Evolutionary conservation across 306 rosid species (phyloP).

Genomic region (Luffa aegyptiaca): DNA sequence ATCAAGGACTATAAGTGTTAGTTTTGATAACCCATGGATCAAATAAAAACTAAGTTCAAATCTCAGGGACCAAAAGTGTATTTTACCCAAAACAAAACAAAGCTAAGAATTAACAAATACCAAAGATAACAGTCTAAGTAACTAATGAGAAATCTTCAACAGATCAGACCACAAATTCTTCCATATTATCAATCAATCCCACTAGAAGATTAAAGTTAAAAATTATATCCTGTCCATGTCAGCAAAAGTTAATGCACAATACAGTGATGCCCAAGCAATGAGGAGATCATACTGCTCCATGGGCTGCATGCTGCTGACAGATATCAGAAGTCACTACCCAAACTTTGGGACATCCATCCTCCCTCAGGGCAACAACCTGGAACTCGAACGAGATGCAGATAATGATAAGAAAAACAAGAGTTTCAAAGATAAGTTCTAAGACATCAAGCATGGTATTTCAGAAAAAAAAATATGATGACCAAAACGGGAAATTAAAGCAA

Average conservation of each 20-base stretch:
- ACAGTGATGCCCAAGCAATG: conserved; percentile 11
- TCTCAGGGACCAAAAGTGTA: too few relatives aligned
- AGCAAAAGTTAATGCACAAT: background rate
- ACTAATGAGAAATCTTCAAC: background rate
- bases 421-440: background rate
- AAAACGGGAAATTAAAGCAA: background rate
- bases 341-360: conserved; percentile 90
- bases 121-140: background rate
- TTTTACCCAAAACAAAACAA: background rate
- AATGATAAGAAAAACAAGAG: conserved; percentile 6
- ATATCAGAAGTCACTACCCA: conserved; percentile 94
- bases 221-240: background rate
- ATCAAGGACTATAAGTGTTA: background rate
- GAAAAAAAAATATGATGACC: background rate
- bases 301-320: conserved; percentile 71
- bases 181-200: background rate
- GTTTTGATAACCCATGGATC: background rate
- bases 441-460: background rate
- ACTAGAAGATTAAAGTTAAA: background rate
- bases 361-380: conserved; percentile 78
- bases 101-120: background rate
- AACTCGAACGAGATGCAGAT: conserved; percentile 1
- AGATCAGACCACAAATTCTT: background rate
- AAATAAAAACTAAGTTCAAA: too few relatives aligned
- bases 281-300: conserved; percentile 69